Evolutionary conservation across 2,329 filamentous ascomycete genomes (phyloP), one percentile per base, ranked within the genome.

Genomic region (Tetracladium maxilliforme): DNA sequence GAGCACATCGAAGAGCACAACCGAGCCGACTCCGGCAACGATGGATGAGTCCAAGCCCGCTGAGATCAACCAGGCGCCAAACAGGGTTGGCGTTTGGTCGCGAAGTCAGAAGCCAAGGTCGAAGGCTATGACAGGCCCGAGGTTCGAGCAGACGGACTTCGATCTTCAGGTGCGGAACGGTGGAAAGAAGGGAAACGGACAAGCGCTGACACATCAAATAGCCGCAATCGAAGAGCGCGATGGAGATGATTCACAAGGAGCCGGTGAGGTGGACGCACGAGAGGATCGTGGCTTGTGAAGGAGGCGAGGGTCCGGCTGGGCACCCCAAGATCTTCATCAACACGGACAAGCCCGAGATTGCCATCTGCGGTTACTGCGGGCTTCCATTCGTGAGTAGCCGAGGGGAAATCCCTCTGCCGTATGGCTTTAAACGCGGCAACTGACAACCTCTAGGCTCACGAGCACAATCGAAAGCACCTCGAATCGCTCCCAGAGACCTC

Each of bases 271-370:
- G 90, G 87, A 81, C 76, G 31, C 76, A 93, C 48, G 68, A 81
- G 35, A 70, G 74, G 33, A 54, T 80, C 24, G 87, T 92, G 25
- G 73, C 74, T 22, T 98, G 90, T 49, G 86, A 95, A 44, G 90
- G 90, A 30, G 90, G 87, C 30, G 86, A 86, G 38, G 90, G 87
- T 22, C 77, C 86, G 16, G 60, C 81, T 28, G 90, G 90, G 21
- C 90, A 98, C 52, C 90, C 90, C 24, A 70, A 71, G 45, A 78
- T 98, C 56, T 98, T 84, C 52, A 98, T 98, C 69, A 98, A 98
- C 58, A 76, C 80, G 38, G 90, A 98, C 57, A 95, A 94, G 65
- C 81, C 90, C 21, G 75, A 95, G 61, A 93, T 98, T 43, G 70
- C 71, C 53, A 62, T 63, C 48, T 98, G 90, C 64, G 76, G 68